Evolutionary conservation across 139 green algal genomes (phyloP), one percentile per base, ranked within the genome.

Genomic region (Chlamydomonas sphaeroides): DNA sequence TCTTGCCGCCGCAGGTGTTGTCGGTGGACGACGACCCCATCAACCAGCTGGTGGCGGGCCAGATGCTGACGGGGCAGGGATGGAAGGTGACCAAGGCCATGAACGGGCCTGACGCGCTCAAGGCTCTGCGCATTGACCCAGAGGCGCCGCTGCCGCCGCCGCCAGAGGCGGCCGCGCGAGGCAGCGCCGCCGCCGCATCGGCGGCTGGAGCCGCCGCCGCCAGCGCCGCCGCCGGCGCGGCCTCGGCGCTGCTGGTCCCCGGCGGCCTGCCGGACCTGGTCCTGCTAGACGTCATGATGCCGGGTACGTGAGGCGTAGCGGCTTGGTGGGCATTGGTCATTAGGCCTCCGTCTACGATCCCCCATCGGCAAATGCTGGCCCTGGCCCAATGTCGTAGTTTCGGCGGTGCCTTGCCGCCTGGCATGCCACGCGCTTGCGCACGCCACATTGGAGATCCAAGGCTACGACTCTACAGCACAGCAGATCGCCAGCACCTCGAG

Each of bases 251-350:
- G 59, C 59, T 53, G 1, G 73, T 94, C 28, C 65, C 33, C 59
- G 53, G 5, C 23, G 57, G 72, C 26, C 79, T 93, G 51, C 92
- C 92, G 1, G 90, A 95, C 83, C 33, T 90, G 26, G 81, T 95
- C 25, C 79, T 95, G 59, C 87, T 95, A 41, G 92, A 95, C 45
- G 87, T 95, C 0, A 95, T 95, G 92, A 95, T 95, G 92, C 92
- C 92, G 0, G 84, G n/a, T n/a, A n/a, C n/a, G n/a, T n/a, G n/a
- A n/a, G n/a, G n/a, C n/a, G n/a, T n/a, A n/a, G n/a, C n/a, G n/a
- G n/a, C n/a, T n/a, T n/a, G n/a, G n/a, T n/a, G n/a, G n/a, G n/a
- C n/a, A n/a, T n/a, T n/a, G n/a, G n/a, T n/a, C n/a, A n/a, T n/a
- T n/a, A n/a, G n/a, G n/a, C n/a, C n/a, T n/a, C n/a, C n/a, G n/a